Evolutionary conservation across 2,329 filamentous ascomycete genomes (phyloP).

Genomic region (Fusarium sp.): DNA sequence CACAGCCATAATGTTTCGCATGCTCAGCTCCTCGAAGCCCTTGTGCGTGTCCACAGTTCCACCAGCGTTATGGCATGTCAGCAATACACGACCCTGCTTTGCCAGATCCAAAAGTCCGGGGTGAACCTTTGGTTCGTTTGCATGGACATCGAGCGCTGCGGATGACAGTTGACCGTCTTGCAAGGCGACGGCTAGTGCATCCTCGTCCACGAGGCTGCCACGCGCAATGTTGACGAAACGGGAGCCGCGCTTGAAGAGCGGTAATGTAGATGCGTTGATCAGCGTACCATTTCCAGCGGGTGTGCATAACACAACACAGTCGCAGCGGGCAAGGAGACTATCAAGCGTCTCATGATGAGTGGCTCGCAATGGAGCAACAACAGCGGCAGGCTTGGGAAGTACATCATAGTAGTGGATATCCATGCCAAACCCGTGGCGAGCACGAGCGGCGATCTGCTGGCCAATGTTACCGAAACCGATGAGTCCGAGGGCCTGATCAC

Average conservation of each 20-base stretch:
- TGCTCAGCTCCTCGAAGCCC: slow-evolving; percentile 77
- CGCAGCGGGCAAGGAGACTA: slow-evolving; percentile 65
- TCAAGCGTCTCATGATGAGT: slow-evolving; percentile 67
- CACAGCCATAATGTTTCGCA: slow-evolving; percentile 76
- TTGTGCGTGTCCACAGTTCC: slow-evolving; percentile 76
- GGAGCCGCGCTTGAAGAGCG: slow-evolving; percentile 66
- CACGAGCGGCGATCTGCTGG: slow-evolving; percentile 70
- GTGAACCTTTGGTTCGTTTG: slow-evolving; percentile 70
- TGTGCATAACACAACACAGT: slow-evolving; percentile 75
- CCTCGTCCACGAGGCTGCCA: slow-evolving; percentile 75
- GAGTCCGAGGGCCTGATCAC: slow-evolving; percentile 73
- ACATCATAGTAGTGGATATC: slow-evolving; percentile 75
- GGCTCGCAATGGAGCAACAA: slow-evolving; percentile 62
- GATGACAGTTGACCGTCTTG: slow-evolving; percentile 64
- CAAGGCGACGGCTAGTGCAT: slow-evolving; percentile 72
- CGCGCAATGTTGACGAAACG: slow-evolving; percentile 77
- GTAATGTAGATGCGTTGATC: slow-evolving; percentile 64
- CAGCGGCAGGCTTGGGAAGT: slow-evolving; percentile 59
- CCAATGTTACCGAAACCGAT: slow-evolving; percentile 80
- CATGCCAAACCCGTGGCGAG: slow-evolving; percentile 74
- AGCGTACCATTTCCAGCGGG: slow-evolving; percentile 64
- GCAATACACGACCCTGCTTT: slow-evolving; percentile 62
- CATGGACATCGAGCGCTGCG: slow-evolving; percentile 76
- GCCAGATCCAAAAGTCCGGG: slow-evolving; percentile 60
- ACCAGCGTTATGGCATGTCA: slow-evolving; percentile 78